A percentile compares a stretch with the other conserved stretches of the same genome.
These are phyloP conservation scores for Iberis pinnata DNA, from an alignment of 345 rosid species.

Conservation along the genomic window DNA sequence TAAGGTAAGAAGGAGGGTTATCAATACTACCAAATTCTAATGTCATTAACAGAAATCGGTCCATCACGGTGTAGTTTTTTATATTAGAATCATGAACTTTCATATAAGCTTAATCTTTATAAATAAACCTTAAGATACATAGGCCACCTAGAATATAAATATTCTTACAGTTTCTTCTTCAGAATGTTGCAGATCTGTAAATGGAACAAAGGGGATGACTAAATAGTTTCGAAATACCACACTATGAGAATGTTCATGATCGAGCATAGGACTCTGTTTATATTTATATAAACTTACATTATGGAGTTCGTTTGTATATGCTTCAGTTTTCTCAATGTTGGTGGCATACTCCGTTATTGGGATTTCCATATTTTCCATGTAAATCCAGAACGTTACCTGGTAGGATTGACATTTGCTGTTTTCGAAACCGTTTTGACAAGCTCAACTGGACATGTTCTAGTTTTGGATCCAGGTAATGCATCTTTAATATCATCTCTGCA, in stretches of 20 bases:
- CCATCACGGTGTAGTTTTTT: no score
- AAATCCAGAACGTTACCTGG: constrained; percentile 30
- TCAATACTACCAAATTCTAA: no score
- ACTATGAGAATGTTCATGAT: not conserved
- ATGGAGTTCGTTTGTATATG: constrained; percentile 69
- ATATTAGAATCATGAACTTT: no score
- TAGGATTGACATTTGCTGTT: constrained; percentile 25
- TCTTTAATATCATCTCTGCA: constrained; percentile 28
- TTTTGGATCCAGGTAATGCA: constrained; percentile 29
- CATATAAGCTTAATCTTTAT: no score
- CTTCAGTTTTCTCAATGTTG: constrained; percentile 67
- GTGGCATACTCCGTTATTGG: constrained; percentile 41
- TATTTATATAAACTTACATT: constrained; percentile 38
- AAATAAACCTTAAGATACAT: no score
- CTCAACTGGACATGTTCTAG: constrained; percentile 19
- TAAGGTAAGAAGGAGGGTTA: no score
- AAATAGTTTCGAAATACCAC: not conserved
- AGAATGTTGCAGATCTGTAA: constrained; percentile 72
- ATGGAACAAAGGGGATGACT: not conserved
- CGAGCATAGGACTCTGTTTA: no score
- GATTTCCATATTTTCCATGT: constrained; percentile 37
- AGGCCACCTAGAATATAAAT: no score
- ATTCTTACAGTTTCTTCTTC: constrained; percentile 73
- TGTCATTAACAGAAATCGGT: no score
- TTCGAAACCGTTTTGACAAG: constrained; percentile 28